Base-by-base conservation (phyloP, 371 early-diverging fungal genomes). In the Mortierella polycephala region DNA sequence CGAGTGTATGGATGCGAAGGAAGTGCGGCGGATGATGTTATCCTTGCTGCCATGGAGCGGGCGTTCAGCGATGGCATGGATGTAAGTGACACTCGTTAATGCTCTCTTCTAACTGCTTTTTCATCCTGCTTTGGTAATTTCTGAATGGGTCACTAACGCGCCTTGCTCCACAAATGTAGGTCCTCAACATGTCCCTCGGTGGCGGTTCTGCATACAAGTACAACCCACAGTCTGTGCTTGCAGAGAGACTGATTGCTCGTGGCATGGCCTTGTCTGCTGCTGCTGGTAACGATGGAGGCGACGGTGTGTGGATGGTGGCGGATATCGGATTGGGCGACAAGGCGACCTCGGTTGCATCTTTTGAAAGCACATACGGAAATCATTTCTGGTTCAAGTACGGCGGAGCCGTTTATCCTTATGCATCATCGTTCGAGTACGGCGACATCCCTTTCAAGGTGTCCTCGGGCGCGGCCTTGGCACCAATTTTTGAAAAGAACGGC, bases 241-340 rank as follows among this genome's bases (percentile, higher is more conserved):
- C 80, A 12, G 62, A 84, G 23, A 69, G 64, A 2, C 81, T 91
- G 18, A 69, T 80, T 18, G 46, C 42, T n/a, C 50, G 62, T 9
- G 88, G 88, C 14, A 62, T 87, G n/a, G 60, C 83, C 37, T 71
- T 89, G 8, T 80, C 84, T 42, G 83, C 83, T 13, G 87, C 94
- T 2, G 85, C 85, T n/a, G 94, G 95, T 4, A 95, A 95, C 82
- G 86, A 87, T 56, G 94, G 93, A 14, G 60, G 64, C 7, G 79
- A 84, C 16, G 95, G 95, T 0, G 68, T 92, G 2, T 91, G 82
- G 66, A 81, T 86, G 62, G 83, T 86, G 0, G 82, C 84, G 0
- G 66, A 90, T 1, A 93, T 94, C 4, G 89, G 88, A 9, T 75
- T 91, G 12, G 89, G 89, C 1, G 61, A 64, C 13, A 83, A 86